Percentiles rank a stretch among this genome's conserved stretches.
Evolutionary conservation across 306 rosid species (phyloP).

Genomic region (Trifolium pratense): DNA sequence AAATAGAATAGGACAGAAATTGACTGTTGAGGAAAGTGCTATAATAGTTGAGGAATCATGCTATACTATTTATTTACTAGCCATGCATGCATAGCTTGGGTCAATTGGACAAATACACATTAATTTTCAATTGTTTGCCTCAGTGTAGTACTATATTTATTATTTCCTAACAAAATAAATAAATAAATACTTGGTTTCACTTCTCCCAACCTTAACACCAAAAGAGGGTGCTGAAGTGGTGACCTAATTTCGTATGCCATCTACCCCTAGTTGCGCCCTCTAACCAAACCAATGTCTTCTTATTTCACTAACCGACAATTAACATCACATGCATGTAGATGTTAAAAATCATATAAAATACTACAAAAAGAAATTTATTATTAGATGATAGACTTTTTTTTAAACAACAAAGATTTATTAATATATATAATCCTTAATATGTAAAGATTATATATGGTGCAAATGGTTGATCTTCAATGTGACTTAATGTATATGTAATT

Average conservation of each 20-base stretch:
- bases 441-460: too few species aligned
- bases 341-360: too few species aligned
- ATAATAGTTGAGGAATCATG: background rate
- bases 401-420: too few species aligned
- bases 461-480: too few species aligned
- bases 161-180: constrained; percentile 2
- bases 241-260: background rate
- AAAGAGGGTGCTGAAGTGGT: background rate
- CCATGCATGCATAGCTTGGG: constrained; percentile 1
- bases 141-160: background rate
- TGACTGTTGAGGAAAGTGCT: constrained; percentile 23
- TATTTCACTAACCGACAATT: too few species aligned
- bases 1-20: constrained; percentile 30
- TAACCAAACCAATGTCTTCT: too few species aligned
- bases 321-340: too few species aligned
- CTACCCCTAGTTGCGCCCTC: too few species aligned
- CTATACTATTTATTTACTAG: constrained; percentile 31
- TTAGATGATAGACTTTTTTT: too few species aligned
- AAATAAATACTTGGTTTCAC: background rate
- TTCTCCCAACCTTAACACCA: background rate
- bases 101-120: constrained; percentile 11
- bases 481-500: too few species aligned
- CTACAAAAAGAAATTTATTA: too few species aligned
- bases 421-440: too few species aligned
- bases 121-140: constrained; percentile 22